Evolutionary conservation across 768 basidiomycete genomes (phyloP), one percentile per base, ranked within the genome.

Genomic region (Aureoboletus auriporus): DNA sequence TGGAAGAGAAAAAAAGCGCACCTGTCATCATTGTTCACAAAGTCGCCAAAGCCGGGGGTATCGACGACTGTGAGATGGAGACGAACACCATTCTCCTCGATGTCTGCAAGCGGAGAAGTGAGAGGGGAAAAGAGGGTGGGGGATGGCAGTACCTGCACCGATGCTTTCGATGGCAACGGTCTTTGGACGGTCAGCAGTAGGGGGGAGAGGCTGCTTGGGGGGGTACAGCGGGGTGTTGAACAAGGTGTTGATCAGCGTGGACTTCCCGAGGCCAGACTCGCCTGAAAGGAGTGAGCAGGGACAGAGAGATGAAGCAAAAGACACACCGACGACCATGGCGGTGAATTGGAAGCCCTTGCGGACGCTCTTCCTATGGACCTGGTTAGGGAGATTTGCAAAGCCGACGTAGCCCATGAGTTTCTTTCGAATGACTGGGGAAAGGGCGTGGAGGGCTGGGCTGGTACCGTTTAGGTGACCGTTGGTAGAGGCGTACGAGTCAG

Each of bases 311-410:
- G 47, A 55, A 46, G 57, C 51, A 54, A 56, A 46, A 41, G 13
- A 26, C 4, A 85, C 93, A 95, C 95, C 95, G 66, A 99, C 95
- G 54, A 99, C 95, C 96, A 99, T 98, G 57, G 84, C 79, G 46
- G 93, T 95, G 75, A 99, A 99, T 70, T 98, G 92, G 79, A 98
- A 99, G 39, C 96, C 95, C 72, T 93, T 97, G 75, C 93, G 80
- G 41, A 96, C 89, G 62, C 93, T 95, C 76, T 96, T 92, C 71
- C 96, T 86, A 74, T 99, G 96, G 39, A 98, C 95, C 71, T 99
- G 96, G 79, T 99, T 98, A 42, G 96, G 96, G 43, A 99, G 80
- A 70, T 96, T 98, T 66, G 94, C 92, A 66, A 99, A 95, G 44
- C 92, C 92, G 51, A 95, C 92, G 67, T 92, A 94, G 62, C 92